These are phyloP conservation scores for Ambispora gerdemannii DNA, from an alignment of 192 early-diverging fungal species.

Conservation along the genomic window DNA sequence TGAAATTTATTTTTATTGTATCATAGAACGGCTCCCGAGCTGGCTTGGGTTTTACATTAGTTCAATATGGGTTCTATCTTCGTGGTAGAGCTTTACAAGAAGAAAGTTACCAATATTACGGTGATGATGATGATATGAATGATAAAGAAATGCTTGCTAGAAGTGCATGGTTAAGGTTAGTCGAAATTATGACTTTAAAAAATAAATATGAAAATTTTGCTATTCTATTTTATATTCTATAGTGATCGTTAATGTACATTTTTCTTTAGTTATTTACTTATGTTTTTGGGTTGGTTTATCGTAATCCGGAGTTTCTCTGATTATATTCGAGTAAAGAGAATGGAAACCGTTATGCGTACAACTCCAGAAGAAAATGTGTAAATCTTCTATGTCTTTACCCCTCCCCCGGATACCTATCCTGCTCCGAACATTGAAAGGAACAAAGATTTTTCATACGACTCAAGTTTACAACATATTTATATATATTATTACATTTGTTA, in stretches of 20 bases:
- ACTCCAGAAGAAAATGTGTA: slow-evolving; percentile 29
- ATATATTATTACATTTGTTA: too few species aligned
- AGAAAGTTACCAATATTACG: slow-evolving; percentile 12
- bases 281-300: slow-evolving; percentile 72
- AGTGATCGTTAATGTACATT: neutral
- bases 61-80: slow-evolving; percentile 74
- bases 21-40: slow-evolving; percentile 65
- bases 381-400: too few species aligned
- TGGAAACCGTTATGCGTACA: slow-evolving; percentile 62
- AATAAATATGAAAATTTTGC: slow-evolving; percentile 6
- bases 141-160: slow-evolving; percentile 40
- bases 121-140: slow-evolving; percentile 29
- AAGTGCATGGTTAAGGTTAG: slow-evolving; percentile 33
- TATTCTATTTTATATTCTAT: too few species aligned
- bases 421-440: too few species aligned
- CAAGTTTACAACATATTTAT: too few species aligned
- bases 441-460: too few species aligned
- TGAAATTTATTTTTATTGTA: slow-evolving; percentile 18
- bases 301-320: slow-evolving; percentile 70
- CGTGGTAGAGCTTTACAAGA: slow-evolving; percentile 45
- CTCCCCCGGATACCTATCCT: too few species aligned
- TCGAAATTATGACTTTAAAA: slow-evolving; percentile 5
- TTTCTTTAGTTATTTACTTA: slow-evolving; percentile 63
- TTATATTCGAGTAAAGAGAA: slow-evolving; percentile 65
- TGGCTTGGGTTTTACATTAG: slow-evolving; percentile 78